Evolutionary conservation across 306 rosid genomes (phyloP).

Genomic region (Biancaea sappan): DNA sequence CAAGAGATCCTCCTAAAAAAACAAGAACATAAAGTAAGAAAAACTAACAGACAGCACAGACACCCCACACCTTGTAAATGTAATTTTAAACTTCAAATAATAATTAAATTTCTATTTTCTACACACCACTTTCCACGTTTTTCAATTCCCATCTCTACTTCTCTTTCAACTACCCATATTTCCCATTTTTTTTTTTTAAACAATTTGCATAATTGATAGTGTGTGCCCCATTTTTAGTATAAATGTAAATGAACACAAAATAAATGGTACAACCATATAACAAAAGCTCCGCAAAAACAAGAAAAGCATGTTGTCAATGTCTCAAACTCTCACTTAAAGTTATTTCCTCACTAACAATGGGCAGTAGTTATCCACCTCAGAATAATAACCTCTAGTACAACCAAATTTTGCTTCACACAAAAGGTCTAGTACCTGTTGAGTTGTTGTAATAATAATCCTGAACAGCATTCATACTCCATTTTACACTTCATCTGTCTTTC

Average conservation of each 20-base stretch:
- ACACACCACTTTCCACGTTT: neutral
- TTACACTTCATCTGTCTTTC: too few relatives aligned
- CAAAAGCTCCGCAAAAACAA: neutral
- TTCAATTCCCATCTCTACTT: neutral
- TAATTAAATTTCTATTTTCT: neutral
- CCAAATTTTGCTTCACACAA: too few relatives aligned
- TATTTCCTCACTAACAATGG: neutral
- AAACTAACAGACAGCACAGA: too few relatives aligned
- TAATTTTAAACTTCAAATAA: neutral
- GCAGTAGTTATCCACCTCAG: neutral
- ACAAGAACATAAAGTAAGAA: too few relatives aligned
- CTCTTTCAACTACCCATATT: neutral
- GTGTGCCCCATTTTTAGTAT: neutral
- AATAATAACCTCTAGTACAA: conserved; percentile 13
- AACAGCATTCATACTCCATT: too few relatives aligned
- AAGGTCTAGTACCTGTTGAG: too few relatives aligned
- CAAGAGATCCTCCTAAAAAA: too few relatives aligned
- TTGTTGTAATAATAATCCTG: too few relatives aligned
- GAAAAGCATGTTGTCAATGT: neutral
- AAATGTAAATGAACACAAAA: conserved; percentile 24
- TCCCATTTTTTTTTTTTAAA: neutral
- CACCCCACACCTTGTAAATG: too few relatives aligned
- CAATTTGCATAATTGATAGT: neutral
- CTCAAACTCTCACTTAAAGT: conserved; percentile 5
- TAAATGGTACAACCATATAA: neutral